Evolutionary conservation across 2,329 filamentous ascomycete species (phyloP).

Genomic region (Metarhizium anisopliae): DNA sequence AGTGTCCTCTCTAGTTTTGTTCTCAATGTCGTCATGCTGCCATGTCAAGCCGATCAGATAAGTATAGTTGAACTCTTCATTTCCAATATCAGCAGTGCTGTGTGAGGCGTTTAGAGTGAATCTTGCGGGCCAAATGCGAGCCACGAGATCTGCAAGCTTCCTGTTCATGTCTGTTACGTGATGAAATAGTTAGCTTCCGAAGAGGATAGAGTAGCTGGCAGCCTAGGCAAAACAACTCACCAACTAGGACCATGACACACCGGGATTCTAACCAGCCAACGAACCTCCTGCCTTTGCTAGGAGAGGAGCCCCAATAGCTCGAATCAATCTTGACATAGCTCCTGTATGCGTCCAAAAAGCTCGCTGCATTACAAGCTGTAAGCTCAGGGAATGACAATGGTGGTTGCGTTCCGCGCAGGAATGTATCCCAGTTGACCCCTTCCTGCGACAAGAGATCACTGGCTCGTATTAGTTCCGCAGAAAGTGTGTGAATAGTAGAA

Average conservation of each 20-base stretch:
- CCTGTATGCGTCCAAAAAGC: too few species aligned
- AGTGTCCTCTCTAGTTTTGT: constrained; percentile 25
- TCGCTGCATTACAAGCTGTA: too few species aligned
- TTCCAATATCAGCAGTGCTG: too few species aligned
- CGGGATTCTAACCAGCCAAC: too few species aligned
- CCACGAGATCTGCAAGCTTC: constrained; percentile 38
- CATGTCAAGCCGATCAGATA: constrained; percentile 52
- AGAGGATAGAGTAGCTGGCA: background rate
- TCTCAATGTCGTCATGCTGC: constrained; percentile 14
- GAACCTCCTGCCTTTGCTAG: too few species aligned
- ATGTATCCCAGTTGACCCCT: constrained; percentile 30
- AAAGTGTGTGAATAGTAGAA: constrained; percentile 42
- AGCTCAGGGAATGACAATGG: background rate
- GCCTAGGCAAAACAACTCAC: too few species aligned
- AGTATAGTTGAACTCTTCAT: constrained; percentile 22
- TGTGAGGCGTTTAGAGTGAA: constrained; percentile 24
- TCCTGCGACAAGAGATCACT: constrained; percentile 26
- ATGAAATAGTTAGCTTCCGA: background rate
- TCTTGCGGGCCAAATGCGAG: constrained; percentile 54
- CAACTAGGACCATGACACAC: too few species aligned
- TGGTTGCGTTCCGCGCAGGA: constrained; percentile 21
- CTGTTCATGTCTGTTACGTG: constrained; percentile 40
- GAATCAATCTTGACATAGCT: too few species aligned
- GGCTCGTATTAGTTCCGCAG: constrained; percentile 41
- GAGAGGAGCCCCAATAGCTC: too few species aligned